These are phyloP conservation scores for Luvunga scandens DNA, from an alignment of 345 rosid species.

Conservation along the genomic window DNA sequence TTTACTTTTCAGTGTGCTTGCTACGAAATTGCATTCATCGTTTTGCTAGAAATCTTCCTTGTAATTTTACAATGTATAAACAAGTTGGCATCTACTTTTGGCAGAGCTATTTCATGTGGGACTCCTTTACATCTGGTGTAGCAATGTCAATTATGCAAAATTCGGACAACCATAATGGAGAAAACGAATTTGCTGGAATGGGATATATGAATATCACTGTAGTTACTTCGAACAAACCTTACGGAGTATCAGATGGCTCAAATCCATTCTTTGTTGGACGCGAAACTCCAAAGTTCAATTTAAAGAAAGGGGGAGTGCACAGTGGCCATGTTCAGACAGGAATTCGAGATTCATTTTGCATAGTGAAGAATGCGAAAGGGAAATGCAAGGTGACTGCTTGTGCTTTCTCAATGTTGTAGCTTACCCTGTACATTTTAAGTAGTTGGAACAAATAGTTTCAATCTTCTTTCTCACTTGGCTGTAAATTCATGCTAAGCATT, in stretches of 20 bases:
- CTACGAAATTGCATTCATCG: not conserved
- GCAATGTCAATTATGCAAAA: slow-evolving; percentile 73
- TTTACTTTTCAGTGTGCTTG: slow-evolving; percentile 7
- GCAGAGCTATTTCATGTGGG: slow-evolving; percentile 96
- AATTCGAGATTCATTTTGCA: slow-evolving; percentile 66
- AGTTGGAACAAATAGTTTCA: not conserved
- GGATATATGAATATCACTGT: slow-evolving; percentile 84
- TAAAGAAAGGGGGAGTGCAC: slow-evolving; percentile 62
- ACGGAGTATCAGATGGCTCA: slow-evolving; percentile 65
- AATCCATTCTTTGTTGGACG: slow-evolving; percentile 71
- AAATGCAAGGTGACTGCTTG: slow-evolving; percentile 64
- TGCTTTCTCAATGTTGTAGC: not conserved
- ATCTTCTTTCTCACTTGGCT: not conserved
- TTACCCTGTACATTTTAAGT: not conserved
- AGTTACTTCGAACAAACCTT: slow-evolving; percentile 80
- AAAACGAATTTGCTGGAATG: slow-evolving; percentile 83
- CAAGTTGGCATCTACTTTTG: not conserved
- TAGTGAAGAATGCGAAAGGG: slow-evolving; percentile 53
- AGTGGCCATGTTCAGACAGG: slow-evolving; percentile 88
- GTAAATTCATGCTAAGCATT: not conserved
- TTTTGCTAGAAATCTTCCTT: not conserved
- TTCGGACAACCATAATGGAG: slow-evolving; percentile 28
- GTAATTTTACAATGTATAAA: too few species aligned
- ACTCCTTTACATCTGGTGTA: slow-evolving; percentile 77
- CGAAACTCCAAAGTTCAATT: slow-evolving; percentile 57